Conservation (phyloP, 495 filamentous ascomycete species). For the Aspergillus affinis region DNA sequence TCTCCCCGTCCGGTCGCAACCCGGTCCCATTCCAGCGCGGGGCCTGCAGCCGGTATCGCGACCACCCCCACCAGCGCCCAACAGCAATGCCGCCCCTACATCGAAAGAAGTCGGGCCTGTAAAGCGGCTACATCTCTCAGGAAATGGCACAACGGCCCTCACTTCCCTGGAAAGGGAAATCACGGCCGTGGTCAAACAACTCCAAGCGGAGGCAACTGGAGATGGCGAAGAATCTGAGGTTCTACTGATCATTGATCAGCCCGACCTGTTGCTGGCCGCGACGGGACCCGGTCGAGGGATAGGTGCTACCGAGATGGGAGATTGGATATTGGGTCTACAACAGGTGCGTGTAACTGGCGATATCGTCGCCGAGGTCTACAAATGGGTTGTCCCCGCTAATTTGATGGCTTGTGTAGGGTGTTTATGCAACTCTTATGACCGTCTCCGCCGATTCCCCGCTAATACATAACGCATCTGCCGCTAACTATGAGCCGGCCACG, state of each 20-base stretch:
- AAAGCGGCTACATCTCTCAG: conserved; percentile 38
- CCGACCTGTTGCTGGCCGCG: conserved; percentile 51
- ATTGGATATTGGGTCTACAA: conserved; percentile 47
- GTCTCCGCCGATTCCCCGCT: conserved; percentile 70
- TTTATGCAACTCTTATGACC: conserved; percentile 63
- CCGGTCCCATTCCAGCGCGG: conserved; percentile 31
- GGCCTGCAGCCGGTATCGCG: conserved; percentile 17
- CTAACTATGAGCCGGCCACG: conserved; percentile 45
- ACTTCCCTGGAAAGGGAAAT: conserved; percentile 43
- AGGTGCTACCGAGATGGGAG: conserved; percentile 45
- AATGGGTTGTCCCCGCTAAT: neutral
- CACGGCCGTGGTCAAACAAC: conserved; percentile 30
- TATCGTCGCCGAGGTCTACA: neutral
- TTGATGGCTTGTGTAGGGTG: conserved; percentile 27
- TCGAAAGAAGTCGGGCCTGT: conserved; percentile 27
- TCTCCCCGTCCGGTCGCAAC: conserved; percentile 33
- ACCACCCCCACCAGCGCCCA: neutral
- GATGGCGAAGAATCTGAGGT: conserved; percentile 28
- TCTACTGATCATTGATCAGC: conserved; percentile 52
- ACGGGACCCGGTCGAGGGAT: conserved; percentile 38
- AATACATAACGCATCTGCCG: conserved; percentile 48
- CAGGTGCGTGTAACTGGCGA: conserved; percentile 29
- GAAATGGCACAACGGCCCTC: conserved; percentile 34
- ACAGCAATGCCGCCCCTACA: conserved; percentile 5
- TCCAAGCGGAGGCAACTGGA: conserved; percentile 22